phyloP scores from a whole-genome alignment of 495 filamentous ascomycete genomes.

The Cercophora scortea region DNA sequence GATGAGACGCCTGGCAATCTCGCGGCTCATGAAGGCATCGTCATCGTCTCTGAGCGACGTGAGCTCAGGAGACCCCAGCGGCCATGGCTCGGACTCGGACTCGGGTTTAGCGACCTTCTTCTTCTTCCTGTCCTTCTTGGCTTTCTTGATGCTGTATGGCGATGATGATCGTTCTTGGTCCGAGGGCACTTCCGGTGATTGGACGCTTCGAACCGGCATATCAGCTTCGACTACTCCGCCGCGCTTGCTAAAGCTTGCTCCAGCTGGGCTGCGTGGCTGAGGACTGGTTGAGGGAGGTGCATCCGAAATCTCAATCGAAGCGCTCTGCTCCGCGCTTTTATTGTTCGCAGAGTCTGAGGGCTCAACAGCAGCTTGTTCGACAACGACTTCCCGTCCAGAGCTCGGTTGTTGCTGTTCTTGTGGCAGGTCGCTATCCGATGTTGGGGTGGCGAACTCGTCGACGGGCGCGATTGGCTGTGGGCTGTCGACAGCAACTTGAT shows the following conservation, averaged over 20 bases:
- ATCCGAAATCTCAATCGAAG: constrained; percentile 3
- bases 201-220: constrained; percentile 6
- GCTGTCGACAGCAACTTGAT: constrained; percentile 1
- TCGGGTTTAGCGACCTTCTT: constrained; percentile 12
- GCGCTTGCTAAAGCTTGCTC: constrained; percentile 1
- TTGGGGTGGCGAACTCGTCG: not conserved
- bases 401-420: not conserved
- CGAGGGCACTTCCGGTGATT: not conserved
- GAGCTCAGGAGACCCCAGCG: constrained; percentile 10
- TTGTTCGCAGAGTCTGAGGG: too few relatives aligned
- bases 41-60: not conserved
- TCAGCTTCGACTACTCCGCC: constrained; percentile 1
- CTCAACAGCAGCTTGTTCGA: too few relatives aligned
- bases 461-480: not conserved
- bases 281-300: not conserved
- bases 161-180: constrained; percentile 4
- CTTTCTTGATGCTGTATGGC: constrained; percentile 17
- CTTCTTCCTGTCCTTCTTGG: constrained; percentile 16
- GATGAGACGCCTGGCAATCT: constrained; percentile 11
- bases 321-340: not conserved
- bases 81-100: constrained; percentile 12
- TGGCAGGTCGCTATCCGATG: not conserved
- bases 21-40: constrained; percentile 8
- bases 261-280: constrained; percentile 1
- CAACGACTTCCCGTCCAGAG: not conserved